Evolutionary conservation across 768 basidiomycete species (phyloP), one percentile per base, ranked within the genome.

Genomic region (Pulveroboletus sp.): DNA sequence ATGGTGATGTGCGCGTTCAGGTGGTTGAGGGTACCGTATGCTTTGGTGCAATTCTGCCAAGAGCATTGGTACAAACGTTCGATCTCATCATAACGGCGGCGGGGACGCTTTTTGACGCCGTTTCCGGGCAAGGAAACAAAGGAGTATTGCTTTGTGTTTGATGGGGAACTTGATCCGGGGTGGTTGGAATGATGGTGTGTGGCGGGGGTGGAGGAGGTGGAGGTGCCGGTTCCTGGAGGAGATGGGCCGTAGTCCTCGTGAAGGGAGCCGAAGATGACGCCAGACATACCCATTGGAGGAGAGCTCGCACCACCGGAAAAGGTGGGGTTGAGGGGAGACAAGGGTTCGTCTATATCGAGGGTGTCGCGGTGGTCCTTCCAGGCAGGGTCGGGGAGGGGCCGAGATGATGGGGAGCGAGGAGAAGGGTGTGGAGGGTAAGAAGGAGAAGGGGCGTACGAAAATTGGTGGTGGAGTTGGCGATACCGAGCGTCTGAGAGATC

Each of bases 1-100:
- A 97, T 97, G n/a, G 85, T 87, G 49, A 97, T 92, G 67, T 99
- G 95, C 25, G 94, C 93, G 65, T 99, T 99, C 52, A 99, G 77
- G 69, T 99, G 95, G 65, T 99, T 97, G 41, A 97, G 76, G 5
- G 94, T 97, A 25, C 94, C 94, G 61, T 95, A 97, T 23, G 89
- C 78, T 71, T 95, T 95, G 47, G 81, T 76, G 55, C 83, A 85
- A 37, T 81, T 76, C 5, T 78, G 79, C 80, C 83, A 90, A 42
- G 85, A 85, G 74, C 94, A 97, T 47, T 80, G 79, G 65, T 97
- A 97, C 44, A 95, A 70, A 23, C 94, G 82, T 70, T 97, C 94
- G 57, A 97, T 97, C 77, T 97, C 94, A 66, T 97, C 94, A 68
- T 90, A 90, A 37, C 89, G 78, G 56, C 89, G 75, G 11, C 89